A percentile compares a stretch with the other conserved stretches of the same genome.
These are phyloP conservation scores for Trichocomaceae sp. DNA, from an alignment of 2,329 filamentous ascomycete species.

Conservation along the genomic window DNA sequence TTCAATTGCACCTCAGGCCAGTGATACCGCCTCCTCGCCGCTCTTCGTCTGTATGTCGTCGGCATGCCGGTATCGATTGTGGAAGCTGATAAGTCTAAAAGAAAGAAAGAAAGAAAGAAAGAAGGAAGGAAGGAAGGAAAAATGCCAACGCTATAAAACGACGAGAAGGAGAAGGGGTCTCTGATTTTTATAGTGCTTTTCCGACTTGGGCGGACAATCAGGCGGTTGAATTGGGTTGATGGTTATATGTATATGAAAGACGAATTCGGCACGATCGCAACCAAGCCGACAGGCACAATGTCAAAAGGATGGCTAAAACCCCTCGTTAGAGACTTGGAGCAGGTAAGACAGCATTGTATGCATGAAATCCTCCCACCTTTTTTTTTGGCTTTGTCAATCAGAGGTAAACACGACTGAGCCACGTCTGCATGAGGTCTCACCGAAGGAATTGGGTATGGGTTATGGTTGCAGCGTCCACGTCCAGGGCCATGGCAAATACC, in stretches of 20 bases:
- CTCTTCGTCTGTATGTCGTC: conserved; percentile 17
- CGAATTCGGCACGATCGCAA: not conserved
- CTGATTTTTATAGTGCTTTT: not conserved
- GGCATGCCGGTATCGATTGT: conserved; percentile 4
- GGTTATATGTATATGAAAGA: not conserved
- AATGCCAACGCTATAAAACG: not conserved
- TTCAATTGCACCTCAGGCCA: conserved; percentile 62
- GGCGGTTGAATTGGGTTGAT: not conserved
- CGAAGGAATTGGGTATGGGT: not conserved
- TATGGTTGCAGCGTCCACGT: not conserved
- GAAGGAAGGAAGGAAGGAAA: not conserved
- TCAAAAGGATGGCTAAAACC: not conserved
- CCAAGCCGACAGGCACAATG: not conserved
- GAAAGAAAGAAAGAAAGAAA: not conserved
- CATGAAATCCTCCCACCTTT: not conserved
- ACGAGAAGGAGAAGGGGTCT: not conserved
- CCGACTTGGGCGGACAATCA: not conserved
- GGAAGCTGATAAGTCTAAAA: not conserved
- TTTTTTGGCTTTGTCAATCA: not conserved
- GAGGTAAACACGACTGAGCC: conserved; percentile 9
- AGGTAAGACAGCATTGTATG: not conserved
- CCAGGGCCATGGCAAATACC: not conserved
- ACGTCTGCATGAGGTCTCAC: conserved; percentile 11
- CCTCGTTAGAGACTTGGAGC: not conserved
- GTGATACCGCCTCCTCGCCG: conserved; percentile 40